Percentiles rank a stretch among this genome's conserved stretches.
phyloP scores from a whole-genome alignment of 2,329 filamentous ascomycete genomes.

The Fusarium sp. region DNA sequence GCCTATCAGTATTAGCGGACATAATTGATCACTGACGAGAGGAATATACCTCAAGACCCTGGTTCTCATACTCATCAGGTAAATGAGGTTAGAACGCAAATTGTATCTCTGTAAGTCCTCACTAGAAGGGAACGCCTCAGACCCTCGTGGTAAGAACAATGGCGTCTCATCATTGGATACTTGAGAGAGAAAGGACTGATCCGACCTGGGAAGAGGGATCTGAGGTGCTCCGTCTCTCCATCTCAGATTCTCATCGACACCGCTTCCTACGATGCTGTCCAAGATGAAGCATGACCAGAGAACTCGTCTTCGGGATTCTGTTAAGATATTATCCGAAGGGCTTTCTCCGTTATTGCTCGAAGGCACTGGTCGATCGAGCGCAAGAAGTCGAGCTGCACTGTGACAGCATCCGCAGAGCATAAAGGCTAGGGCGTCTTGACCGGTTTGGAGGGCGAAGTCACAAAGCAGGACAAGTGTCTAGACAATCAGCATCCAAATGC shows the following conservation, averaged over 20 bases:
- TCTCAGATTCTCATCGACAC: not conserved
- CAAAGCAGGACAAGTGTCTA: not conserved
- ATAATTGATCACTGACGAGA: no score
- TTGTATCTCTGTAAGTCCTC: not conserved
- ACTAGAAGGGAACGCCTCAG: not conserved
- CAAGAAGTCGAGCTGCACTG: not conserved
- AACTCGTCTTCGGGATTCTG: not conserved
- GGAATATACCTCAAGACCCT: not conserved
- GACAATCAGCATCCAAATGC: not conserved
- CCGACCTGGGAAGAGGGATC: not conserved
- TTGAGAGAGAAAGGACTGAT: not conserved
- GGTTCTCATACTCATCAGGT: not conserved
- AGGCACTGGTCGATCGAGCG: not conserved
- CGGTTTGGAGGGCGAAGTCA: not conserved
- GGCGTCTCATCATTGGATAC: not conserved
- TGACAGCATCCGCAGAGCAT: not conserved
- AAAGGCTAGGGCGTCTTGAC: not conserved
- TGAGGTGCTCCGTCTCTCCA: not conserved
- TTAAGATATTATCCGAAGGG: not conserved
- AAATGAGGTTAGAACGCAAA: not conserved
- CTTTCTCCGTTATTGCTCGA: not conserved
- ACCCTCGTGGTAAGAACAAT: not conserved
- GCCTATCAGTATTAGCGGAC: not conserved
- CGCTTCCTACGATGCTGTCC: not conserved
- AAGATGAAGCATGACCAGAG: not conserved